Evolutionary conservation across 352 stramenopile species (phyloP), one percentile per base, ranked within the genome.

Genomic region (Poterioochromonas sp.): DNA sequence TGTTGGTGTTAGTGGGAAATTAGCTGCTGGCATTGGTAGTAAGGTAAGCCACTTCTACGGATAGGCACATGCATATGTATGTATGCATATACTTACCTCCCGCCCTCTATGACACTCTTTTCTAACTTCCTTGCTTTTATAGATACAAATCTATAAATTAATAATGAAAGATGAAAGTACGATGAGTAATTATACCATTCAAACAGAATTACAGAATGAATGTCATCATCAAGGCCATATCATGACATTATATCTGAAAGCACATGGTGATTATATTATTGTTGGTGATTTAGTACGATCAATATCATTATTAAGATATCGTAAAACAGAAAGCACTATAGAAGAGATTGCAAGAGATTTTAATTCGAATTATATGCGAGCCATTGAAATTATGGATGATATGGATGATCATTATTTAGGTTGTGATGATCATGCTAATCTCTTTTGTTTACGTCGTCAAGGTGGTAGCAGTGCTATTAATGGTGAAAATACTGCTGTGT

Each of bases 241-340:
- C 0, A 82, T 95, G 39, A 91, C 93, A 70, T 79, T 96, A 58
- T 94, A 94, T 80, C 92, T 96, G 87, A 88, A 94, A 77, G 63
- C 80, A 37, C 69, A 79, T 29, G 91, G 92, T 32, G 91, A 97
- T 80, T 95, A 95, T 62, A 93, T 96, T 60, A 84, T 94, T 22
- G 90, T 96, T 26, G 92, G 92, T 41, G 92, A 97, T 77, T 79
- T 97, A 53, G 95, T 97, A 88, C 95, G 95, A 79, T 96, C 91
- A 22, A 88, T 97, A 53, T 93, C 88, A 29, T 80, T 96, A 70
- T 78, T 95, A 54, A 91, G 87, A 79, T 95, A 94, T 88, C 92
- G 93, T 79, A 84, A 89, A 58, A 79, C 91, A 37, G 90, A 92
- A 71, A 88, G 88, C 0, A 91, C 83, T 34, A 32, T 78, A 53